These are phyloP conservation scores for Aspergillus hortae DNA, from an alignment of 2,329 filamentous ascomycete genomes.

Conservation along the genomic window DNA sequence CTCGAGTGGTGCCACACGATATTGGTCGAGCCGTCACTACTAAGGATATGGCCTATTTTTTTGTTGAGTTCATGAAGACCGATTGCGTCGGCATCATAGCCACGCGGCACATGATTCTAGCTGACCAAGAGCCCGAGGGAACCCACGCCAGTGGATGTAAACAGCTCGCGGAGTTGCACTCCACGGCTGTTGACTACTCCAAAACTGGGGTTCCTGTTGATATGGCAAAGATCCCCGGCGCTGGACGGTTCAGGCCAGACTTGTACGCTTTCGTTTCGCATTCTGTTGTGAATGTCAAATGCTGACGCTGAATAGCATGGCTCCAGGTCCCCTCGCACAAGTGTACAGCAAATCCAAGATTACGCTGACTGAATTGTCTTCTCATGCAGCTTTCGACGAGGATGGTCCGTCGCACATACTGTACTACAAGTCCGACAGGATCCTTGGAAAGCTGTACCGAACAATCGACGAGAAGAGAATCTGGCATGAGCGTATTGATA, in stretches of 20 bases:
- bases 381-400: slow-evolving; percentile 44
- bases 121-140: slow-evolving; percentile 55
- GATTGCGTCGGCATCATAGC: slow-evolving; percentile 66
- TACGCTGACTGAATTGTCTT: slow-evolving; percentile 43
- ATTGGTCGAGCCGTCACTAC: slow-evolving; percentile 59
- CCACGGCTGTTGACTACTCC: slow-evolving; percentile 70
- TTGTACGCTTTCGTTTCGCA: slow-evolving; percentile 41
- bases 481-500: slow-evolving; percentile 16
- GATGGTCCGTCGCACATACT: slow-evolving; percentile 45
- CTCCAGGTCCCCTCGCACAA: slow-evolving; percentile 20
- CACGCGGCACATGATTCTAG: slow-evolving; percentile 59
- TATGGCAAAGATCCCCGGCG: slow-evolving; percentile 42
- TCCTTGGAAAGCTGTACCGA: slow-evolving; percentile 68
- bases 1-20: slow-evolving; percentile 52
- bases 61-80: slow-evolving; percentile 71
- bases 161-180: slow-evolving; percentile 61
- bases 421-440: slow-evolving; percentile 66
- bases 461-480: slow-evolving; percentile 69
- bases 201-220: slow-evolving; percentile 65
- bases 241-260: slow-evolving; percentile 47
- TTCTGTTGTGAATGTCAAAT: not conserved
- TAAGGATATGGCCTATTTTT: slow-evolving; percentile 74
- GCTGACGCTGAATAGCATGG: slow-evolving; percentile 13
- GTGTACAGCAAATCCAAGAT: slow-evolving; percentile 41
- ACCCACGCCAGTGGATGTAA: slow-evolving; percentile 52